phyloP scores from a whole-genome alignment of 768 basidiomycete genomes.

The Calocybe indica region DNA sequence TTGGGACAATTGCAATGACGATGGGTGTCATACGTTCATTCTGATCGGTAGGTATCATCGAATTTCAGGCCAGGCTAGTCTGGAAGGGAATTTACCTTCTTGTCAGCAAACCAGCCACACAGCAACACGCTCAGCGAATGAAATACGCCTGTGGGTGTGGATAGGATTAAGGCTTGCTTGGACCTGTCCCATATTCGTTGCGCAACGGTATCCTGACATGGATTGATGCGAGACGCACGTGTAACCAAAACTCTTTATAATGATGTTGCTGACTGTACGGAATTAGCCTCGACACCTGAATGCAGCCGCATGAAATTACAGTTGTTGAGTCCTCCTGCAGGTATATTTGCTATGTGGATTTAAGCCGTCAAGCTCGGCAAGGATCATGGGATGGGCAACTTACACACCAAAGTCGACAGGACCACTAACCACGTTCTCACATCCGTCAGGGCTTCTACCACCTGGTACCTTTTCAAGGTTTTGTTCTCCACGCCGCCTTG shows the following conservation, averaged over 20 bases:
- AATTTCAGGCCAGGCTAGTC: not conserved
- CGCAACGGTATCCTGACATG: not conserved
- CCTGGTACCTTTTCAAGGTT: conserved; percentile 51
- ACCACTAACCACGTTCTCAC: conserved; percentile 59
- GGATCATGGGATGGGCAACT: conserved; percentile 13
- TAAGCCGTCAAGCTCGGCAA: conserved; percentile 1
- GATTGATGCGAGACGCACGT: conserved; percentile 28
- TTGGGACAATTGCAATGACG: conserved; percentile 49
- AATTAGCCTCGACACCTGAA: not conserved
- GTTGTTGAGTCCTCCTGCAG: conserved; percentile 59
- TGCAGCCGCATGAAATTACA: conserved; percentile 25
- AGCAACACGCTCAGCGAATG: conserved; percentile 40
- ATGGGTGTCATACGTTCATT: conserved; percentile 59
- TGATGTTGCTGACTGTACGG: conserved; percentile 48
- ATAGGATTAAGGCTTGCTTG: conserved; percentile 53
- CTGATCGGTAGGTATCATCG: conserved; percentile 16
- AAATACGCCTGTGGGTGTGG: conserved; percentile 50
- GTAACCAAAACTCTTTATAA: conserved; percentile 60
- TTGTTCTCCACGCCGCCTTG: conserved; percentile 61
- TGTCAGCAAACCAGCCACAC: conserved; percentile 64
- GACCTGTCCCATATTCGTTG: conserved; percentile 27
- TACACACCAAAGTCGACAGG: conserved; percentile 52
- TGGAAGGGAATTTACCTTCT: conserved; percentile 32
- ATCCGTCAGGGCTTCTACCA: conserved; percentile 51
- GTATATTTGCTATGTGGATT: conserved; percentile 46